These are phyloP conservation scores for Falciphora oryzae DNA, from an alignment of 2,329 filamentous ascomycete genomes.

Conservation along the genomic window DNA sequence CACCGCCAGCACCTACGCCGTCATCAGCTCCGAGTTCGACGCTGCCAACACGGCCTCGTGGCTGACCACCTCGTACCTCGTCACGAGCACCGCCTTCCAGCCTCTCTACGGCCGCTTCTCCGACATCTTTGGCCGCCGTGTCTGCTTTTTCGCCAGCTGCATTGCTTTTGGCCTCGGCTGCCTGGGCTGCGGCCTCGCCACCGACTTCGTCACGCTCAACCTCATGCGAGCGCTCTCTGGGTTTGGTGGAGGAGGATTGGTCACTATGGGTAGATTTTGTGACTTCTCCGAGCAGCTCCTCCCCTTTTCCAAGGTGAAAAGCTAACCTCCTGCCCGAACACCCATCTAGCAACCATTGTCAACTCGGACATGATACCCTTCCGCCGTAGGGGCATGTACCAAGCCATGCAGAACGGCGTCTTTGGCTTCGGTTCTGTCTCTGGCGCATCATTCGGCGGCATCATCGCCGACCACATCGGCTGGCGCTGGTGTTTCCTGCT, in stretches of 20 bases:
- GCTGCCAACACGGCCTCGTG: constrained; percentile 69
- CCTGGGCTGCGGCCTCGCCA: constrained; percentile 57
- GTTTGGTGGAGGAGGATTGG: constrained; percentile 61
- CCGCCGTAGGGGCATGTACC: constrained; percentile 49
- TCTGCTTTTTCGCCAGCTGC: constrained; percentile 60
- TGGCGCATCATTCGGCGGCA: constrained; percentile 59
- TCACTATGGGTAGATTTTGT: constrained; percentile 56
- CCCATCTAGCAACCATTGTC: constrained; percentile 42
- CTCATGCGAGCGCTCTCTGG: constrained; percentile 62
- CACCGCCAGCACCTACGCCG: constrained; percentile 66
- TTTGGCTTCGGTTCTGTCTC: constrained; percentile 57
- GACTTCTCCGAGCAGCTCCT: constrained; percentile 10
- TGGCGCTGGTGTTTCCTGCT: constrained; percentile 64
- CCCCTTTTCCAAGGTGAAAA: background rate
- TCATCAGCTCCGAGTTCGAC: constrained; percentile 69
- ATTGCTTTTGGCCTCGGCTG: constrained; percentile 57
- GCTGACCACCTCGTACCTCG: constrained; percentile 67
- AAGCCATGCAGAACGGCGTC: constrained; percentile 55
- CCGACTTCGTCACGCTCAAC: constrained; percentile 53
- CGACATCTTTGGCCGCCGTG: constrained; percentile 60
- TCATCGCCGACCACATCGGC: constrained; percentile 57
- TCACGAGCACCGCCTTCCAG: constrained; percentile 67
- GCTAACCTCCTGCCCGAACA: background rate
- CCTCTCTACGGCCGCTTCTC: constrained; percentile 66
- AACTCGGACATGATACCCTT: constrained; percentile 61